These are phyloP conservation scores for Cordyceps cicadae DNA, from an alignment of 2,329 filamentous ascomycete genomes.

Conservation along the genomic window DNA sequence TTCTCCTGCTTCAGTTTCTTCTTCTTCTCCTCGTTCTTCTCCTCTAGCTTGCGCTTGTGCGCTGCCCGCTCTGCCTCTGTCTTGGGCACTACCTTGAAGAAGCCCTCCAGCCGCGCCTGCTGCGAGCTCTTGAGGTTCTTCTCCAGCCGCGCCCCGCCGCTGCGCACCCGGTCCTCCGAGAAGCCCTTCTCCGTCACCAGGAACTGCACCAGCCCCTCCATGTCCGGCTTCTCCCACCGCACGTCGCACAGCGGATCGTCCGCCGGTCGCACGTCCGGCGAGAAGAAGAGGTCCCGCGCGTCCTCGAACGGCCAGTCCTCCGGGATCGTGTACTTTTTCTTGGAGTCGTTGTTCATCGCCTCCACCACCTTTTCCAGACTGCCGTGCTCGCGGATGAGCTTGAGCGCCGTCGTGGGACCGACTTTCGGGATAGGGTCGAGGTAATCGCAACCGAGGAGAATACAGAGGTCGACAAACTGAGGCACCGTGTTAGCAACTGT, in stretches of 20 bases:
- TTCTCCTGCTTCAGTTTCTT: constrained; percentile 93
- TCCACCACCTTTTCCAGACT: constrained; percentile 81
- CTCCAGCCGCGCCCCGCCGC: constrained; percentile 65
- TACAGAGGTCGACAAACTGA: constrained; percentile 95
- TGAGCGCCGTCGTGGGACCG: constrained; percentile 83
- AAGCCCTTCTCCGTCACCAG: constrained; percentile 93
- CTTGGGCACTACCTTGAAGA: constrained; percentile 90
- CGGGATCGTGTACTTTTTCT: constrained; percentile 74
- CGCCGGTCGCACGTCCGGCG: constrained; percentile 78
- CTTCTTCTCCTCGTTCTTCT: constrained; percentile 85
- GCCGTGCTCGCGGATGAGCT: constrained; percentile 87
- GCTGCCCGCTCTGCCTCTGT: constrained; percentile 76
- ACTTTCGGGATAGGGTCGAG: constrained; percentile 93
- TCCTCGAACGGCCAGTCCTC: constrained; percentile 97
- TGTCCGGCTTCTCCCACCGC: constrained; percentile 92
- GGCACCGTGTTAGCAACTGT: neutral
- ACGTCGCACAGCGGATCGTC: constrained; percentile 87
- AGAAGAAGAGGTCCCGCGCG: constrained; percentile 82
- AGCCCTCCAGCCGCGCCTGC: constrained; percentile 86
- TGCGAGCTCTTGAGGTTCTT: constrained; percentile 90
- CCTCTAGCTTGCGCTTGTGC: constrained; percentile 88
- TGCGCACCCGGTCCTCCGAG: constrained; percentile 85
- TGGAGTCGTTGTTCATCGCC: constrained; percentile 64
- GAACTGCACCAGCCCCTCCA: constrained; percentile 83
- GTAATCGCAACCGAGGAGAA: constrained; percentile 95